Evolutionary conservation across 345 rosid species (phyloP), one percentile per base, ranked within the genome.

Genomic region (Excoecaria cochinchinensis): DNA sequence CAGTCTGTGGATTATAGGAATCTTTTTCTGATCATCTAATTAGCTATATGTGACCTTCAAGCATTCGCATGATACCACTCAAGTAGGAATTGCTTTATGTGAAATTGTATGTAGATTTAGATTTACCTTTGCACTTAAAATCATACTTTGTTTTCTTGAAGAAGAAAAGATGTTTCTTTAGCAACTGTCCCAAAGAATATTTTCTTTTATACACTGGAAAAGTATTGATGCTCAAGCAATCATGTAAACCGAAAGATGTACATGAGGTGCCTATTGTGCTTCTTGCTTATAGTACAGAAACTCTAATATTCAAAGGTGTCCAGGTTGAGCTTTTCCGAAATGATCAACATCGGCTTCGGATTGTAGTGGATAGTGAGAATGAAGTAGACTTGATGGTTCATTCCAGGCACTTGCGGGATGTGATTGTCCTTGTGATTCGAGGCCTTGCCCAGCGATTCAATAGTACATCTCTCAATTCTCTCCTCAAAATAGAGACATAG

Each of bases 381-480:
- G 97, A 87, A 82, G 92, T 85, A 53, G 97, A 91, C 73, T 80
- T 95, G 83, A 79, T 90, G 83, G 97, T 95, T 69, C 93, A 87
- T 66, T 92, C 99, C 19, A 88, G 91, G 72, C 94, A 95, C 81
- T 75, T 85, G 73, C 83, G 97, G 2, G 97, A 95, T 78, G 85
- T 92, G 36, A 81, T 88, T 17, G 97, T 89, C 52, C 97, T 92
- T 46, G 94, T 89, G 58, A 90, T 92, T 53, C 93, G 97, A 13
- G 97, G 98, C 73, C 85, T 95, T 78, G 99, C 98, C 39, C 99
- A 92, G 82, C 84, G 94, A 42, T 95, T 95, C 83, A 95, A 95
- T 75, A 95, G 97, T 84, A 95, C 97, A 57, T 95, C 99, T 66
- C 96, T 95, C 82, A 91, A 92, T 84, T 88, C 97, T 42, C 94